Percentiles rank a stretch among this genome's conserved stretches.
Evolutionary conservation across 2,329 filamentous ascomycete species (phyloP).

Genomic region (Pseudopyricularia cyperi): DNA sequence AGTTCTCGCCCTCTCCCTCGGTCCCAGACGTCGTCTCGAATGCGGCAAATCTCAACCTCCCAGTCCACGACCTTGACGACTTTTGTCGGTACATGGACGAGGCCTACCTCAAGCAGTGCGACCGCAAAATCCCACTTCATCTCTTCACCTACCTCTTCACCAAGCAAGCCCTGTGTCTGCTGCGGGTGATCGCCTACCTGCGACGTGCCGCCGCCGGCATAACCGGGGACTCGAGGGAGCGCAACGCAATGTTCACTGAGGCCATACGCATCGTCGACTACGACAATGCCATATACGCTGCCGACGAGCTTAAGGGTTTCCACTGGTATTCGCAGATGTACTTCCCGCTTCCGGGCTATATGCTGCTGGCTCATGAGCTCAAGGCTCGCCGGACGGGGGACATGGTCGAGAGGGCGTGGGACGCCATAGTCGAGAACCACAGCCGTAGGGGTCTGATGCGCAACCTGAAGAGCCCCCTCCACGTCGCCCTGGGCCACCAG

Average conservation of each 20-base stretch:
- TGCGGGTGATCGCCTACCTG: slow-evolving; percentile 41
- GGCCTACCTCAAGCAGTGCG: slow-evolving; percentile 41
- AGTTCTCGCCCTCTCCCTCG: slow-evolving; percentile 20
- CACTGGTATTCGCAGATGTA: slow-evolving; percentile 47
- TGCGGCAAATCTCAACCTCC: slow-evolving; percentile 35
- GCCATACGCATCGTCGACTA: slow-evolving; percentile 46
- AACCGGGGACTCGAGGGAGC: slow-evolving; percentile 25
- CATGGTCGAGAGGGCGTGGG: slow-evolving; percentile 45
- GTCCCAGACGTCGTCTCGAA: slow-evolving; percentile 30
- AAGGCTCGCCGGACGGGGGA: slow-evolving; percentile 37
- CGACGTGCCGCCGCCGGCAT: slow-evolving; percentile 19
- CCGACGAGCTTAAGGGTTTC: slow-evolving; percentile 36
- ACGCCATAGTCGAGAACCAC: slow-evolving; percentile 41
- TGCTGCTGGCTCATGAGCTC: slow-evolving; percentile 44
- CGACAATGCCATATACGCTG: slow-evolving; percentile 40
- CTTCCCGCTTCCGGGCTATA: slow-evolving; percentile 48
- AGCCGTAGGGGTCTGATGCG: slow-evolving; percentile 34
- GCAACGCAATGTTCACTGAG: slow-evolving; percentile 38
- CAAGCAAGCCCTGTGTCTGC: slow-evolving; percentile 39
- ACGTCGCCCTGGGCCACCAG: slow-evolving; percentile 40
- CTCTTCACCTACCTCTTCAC: slow-evolving; percentile 47
- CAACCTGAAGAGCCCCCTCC: slow-evolving; percentile 40
- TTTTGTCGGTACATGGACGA: slow-evolving; percentile 43
- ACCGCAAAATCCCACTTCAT: slow-evolving; percentile 44
- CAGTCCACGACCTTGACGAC: slow-evolving; percentile 35